Base-by-base conservation (phyloP, 164 flowering plant species). In the Macadamia integrifolia region DNA sequence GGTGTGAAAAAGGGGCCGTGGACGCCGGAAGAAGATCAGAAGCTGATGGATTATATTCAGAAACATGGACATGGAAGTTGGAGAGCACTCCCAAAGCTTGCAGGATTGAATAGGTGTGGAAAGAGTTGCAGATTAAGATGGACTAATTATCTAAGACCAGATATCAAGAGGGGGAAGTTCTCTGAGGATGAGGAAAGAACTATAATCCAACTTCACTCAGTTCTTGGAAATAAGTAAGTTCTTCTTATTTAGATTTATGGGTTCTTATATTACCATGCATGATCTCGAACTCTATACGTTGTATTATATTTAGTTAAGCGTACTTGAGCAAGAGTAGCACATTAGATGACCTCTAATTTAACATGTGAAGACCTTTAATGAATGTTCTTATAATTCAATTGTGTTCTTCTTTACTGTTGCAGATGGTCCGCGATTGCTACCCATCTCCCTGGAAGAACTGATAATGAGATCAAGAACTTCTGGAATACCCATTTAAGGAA, bases 391-490 rank as follows among this genome's bases (percentile, higher is more conserved):
- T 43, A 43, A 43, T 43, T 46, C 30, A 68, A 1, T 30, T 60
- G 50, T n/a, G 13, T 60, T 44, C 31, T 12, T n/a, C 43, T 65
- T 10, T 71, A 2, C 1, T 8, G 1, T 61, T 35, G 64, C 23
- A 89, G 94, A 84, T 87, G 94, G 94, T 89, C 94, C 14, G 80
- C 71, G 67, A 89, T 89, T 62, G 91, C 94, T 4, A 72, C 72
- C n/a, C 84, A 81, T 77, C 85, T 88, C 17, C 90, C 88, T 0
- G 93, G 90, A 61, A 62, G 93, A 59, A 88, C 93, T 0, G 93
- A 88, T 40, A 87, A 87, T 57, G 94, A 87, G 58, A 86, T 87
- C 68, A 89, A 89, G 81, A 89, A 87, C 70, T 78, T 66, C 18
- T 88, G 90, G 90, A 88, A 88, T 76, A 88, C 93, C n/a, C 88